Base-by-base conservation (phyloP, 2,329 filamentous ascomycete species). In the Pyrenochaeta sp. region DNA sequence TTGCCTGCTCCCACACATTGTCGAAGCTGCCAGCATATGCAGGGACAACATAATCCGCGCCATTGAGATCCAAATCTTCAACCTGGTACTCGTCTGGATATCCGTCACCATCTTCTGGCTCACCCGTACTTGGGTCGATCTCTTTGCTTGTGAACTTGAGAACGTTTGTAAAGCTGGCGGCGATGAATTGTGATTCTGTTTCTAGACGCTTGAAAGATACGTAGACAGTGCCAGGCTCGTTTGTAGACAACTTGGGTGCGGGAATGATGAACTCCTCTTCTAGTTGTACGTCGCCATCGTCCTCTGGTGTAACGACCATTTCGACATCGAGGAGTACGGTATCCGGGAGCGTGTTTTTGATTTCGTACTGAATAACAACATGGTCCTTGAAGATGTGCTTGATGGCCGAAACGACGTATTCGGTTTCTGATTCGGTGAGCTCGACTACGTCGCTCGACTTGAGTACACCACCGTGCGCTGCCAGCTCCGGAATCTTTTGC, bases 361-460 rank as follows among this genome's bases (percentile, higher is more conserved):
- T 88, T 73, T 98, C 91, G 77, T 95, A 99, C 73, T 99, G 95
- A 49, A 99, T 81, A 30, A 99, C 94, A 71, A 99, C 83, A 72
- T 98, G 91, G 75, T 97, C 91, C 80, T 96, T 96, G 87, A 97
- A 99, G 69, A 99, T 87, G 75, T 99, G 95, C 82, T 99, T 99
- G 77, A 97, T 86, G 18, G 95, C 88, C 31, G 85, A 88, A 56
- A 99, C 95, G 45, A 97, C 92, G 68, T 99, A 99, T 77, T 99
- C 95, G 17, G 94, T 98, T 79, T 98, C 95, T 47, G 92, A 91
- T 77, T 99, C 95, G 15, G 95, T 98, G 58, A 99, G 87, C 77
- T 97, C 94, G 63, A 96, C 86, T 44, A 90, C 80, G 21, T 86
- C 78, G 54, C 92, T 96, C 37, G 93, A 97, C 81, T 97, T 98